A percentile compares a stretch with the other conserved stretches of the same genome.
Conservation (phyloP, 2,329 filamentous ascomycete genomes). For the Arachnopeziza araneosa region DNA sequence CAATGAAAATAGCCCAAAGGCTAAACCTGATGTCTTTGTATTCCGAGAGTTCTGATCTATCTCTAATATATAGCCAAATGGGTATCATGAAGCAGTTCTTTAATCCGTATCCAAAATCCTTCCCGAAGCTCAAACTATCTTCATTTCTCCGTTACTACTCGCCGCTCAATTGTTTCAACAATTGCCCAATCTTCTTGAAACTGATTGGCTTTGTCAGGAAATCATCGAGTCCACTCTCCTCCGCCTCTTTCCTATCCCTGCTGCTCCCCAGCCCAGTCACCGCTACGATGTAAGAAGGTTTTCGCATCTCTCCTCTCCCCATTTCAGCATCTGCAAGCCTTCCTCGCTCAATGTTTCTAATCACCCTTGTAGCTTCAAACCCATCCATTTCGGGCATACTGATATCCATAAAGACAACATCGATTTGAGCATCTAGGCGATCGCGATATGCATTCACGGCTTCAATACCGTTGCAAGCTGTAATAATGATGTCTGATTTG, state of each 20-base stretch:
- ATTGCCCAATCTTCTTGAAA: conserved; percentile 18
- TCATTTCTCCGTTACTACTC: not conserved
- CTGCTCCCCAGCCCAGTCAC: conserved; percentile 45
- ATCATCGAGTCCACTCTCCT: conserved; percentile 47
- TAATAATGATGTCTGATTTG: conserved; percentile 32
- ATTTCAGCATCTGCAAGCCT: not conserved
- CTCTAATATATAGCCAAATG: not conserved
- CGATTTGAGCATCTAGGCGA: conserved; percentile 30
- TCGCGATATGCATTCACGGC: conserved; percentile 35
- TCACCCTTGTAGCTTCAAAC: conserved; percentile 41
- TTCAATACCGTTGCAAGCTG: conserved; percentile 40
- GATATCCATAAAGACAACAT: conserved; percentile 47
- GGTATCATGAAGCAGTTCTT: not conserved
- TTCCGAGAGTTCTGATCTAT: not conserved
- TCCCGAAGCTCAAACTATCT: no score
- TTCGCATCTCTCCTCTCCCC: not conserved
- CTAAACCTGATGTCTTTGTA: not conserved
- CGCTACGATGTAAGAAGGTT: conserved; percentile 41
- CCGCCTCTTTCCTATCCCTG: conserved; percentile 42
- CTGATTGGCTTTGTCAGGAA: conserved; percentile 48
- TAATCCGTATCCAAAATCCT: not conserved
- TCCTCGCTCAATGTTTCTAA: conserved; percentile 41
- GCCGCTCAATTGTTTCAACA: conserved; percentile 7
- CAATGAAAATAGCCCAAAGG: not conserved
- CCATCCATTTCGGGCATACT: conserved; percentile 51